Base-by-base conservation (phyloP, 192 early-diverging fungal species). In the Coemansia sp. region DNA sequence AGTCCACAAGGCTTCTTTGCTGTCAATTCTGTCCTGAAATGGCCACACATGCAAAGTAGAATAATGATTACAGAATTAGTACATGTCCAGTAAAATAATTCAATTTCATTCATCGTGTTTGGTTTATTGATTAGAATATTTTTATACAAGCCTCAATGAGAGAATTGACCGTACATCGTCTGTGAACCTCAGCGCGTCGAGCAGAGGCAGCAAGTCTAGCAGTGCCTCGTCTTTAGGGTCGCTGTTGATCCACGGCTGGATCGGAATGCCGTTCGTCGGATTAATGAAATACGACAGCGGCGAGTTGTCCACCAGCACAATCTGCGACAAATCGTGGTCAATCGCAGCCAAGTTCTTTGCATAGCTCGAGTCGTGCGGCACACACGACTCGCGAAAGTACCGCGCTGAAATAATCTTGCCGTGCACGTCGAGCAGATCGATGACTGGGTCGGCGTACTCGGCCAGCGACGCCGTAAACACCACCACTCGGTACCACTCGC, bases 221-320 rank as follows among this genome's bases (percentile, higher is more conserved):
- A 90, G 77, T 52, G 88, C 89, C 37, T 74, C 71, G 66, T 90
- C 89, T 36, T 75, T 69, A 42, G 83, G 84, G 70, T 90, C 88
- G 48, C 86, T 81, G 58, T 90, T 79, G 67, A 79, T 85, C 87
- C 87, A 90, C 20, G 79, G 79, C 64, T 76, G 84, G 31, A 90
- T 89, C 4, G 88, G 87, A 18, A 90, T 83, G 12, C 88, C 88
- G 56, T 89, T 89, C 23, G 84, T 81, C 4, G 84, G 82, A 36
- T 90, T 88, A 68, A 87, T 88, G 37, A 84, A 86, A 72, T 88
- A 90, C 24, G 87, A 87, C 52, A 89, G 88, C 6, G 87, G 86
- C 17, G 86, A 85, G 60, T 90, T 90, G 66, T 90, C 89, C 4
- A 90, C 81, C 37, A 90, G 84, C 24, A 89, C 76, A 5, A 85